Evolutionary conservation across 371 early-diverging fungal species (phyloP), one percentile per base, ranked within the genome.

Genomic region (Mucor velutinosus): DNA sequence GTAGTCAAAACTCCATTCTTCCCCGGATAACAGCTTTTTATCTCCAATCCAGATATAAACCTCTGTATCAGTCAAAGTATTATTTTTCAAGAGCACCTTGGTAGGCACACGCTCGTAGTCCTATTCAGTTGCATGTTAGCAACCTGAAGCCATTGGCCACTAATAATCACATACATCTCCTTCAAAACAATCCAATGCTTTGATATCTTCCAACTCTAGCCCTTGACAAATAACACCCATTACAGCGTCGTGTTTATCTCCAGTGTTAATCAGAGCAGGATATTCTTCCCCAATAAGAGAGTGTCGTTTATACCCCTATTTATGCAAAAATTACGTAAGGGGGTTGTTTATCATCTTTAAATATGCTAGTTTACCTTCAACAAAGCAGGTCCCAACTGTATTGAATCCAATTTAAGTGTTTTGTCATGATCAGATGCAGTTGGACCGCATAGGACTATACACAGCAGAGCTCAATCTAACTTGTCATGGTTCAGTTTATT

Each of bases 11-110:
- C 68, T 64, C 82, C 82, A 82, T 21, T 79, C 82, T 23, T 66
- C 32, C 12, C 37, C 64, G 14, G 75, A 69, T 5, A 82, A 33
- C 7, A 72, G 58, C 1, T 60, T 17, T 5, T 58, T 19, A n/a
- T 74, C 76, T 15, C 66, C 80, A 55, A 70, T 72, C 72, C 76
- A 82, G n/a, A 76, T 51, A 62, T 82, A 82, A n/a, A 67, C 73
- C 30, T 75, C 67, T 12, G 76, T 70, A 27, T 67, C 55, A 19
- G 72, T 60, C 0, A 10, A 4, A 1, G 7, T 11, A 0, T 53
- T 30, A 4, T 61, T 51, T 12, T 70, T 67, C 1, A 47, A 51
- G 10, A 43, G 25, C 1, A 76, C 82, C 29, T 51, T 37, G 11
- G 71, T 73, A 5, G 63, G 30, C 10, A 39, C 47, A n/a, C 82